Evolutionary conservation across 345 rosid genomes (phyloP).

Genomic region (Hibiscus syriacus): DNA sequence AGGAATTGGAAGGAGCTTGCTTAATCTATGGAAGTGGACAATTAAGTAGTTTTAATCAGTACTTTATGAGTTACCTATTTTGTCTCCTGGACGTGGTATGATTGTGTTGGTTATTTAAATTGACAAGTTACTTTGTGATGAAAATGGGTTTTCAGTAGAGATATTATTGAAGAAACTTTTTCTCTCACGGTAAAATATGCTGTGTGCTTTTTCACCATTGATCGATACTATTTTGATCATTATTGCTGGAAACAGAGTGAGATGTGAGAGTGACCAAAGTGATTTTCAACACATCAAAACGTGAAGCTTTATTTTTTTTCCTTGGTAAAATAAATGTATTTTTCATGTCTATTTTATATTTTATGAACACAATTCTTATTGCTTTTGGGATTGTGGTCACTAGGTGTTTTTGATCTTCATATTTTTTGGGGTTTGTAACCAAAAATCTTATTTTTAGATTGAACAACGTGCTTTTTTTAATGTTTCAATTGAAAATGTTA

Average conservation of each 20-base stretch:
- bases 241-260: neutral
- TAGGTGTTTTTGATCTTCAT: too few species aligned
- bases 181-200: neutral
- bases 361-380: too few species aligned
- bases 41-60: neutral
- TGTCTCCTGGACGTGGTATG: neutral
- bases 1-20: constrained; percentile 12
- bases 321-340: too few species aligned
- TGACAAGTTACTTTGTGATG: neutral
- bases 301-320: too few species aligned
- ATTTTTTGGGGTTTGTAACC: too few species aligned
- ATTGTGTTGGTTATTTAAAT: neutral
- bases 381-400: too few species aligned
- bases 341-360: too few species aligned
- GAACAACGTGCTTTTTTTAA: too few species aligned
- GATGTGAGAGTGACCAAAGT: neutral
- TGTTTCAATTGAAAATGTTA: too few species aligned
- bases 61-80: neutral
- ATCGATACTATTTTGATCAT: neutral
- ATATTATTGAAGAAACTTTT: neutral
- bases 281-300: too few species aligned
- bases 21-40: neutral
- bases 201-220: neutral
- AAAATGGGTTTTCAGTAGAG: neutral
- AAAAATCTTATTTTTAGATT: too few species aligned